Evolutionary conservation across 2,329 filamentous ascomycete genomes (phyloP), one percentile per base, ranked within the genome.

Genomic region (Ascochyta fabae): DNA sequence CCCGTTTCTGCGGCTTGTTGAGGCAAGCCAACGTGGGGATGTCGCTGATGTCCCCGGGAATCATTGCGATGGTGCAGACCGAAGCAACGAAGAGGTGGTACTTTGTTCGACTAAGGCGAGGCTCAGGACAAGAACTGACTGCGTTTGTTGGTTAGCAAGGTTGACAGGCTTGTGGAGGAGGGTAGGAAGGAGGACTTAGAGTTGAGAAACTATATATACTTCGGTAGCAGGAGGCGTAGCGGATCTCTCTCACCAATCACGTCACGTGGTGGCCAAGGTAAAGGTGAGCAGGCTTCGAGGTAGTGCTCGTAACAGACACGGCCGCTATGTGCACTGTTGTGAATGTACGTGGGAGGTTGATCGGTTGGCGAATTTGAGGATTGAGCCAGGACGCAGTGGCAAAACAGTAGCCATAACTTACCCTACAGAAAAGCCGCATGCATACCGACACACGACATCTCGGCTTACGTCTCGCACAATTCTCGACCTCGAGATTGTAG

Each of bases 1-100:
- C 65, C 16, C 71, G 68, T 46, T 66, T 67, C 44, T 75, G 71
- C 0, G 67, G 38, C 46, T 61, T 58, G 24, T 67, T 73, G 38
- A 74, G 60, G 31, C 59, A 52, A 4, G 47, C 44, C 53, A 67
- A 49, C 23, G 59, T 63, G 6, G 60, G 63, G 6, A 61, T 54
- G 10, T 59, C 56, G n/a, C 59, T 53, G 53, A 65, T 59, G 29
- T 51, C 39, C 38, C 33, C 44, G 2, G 48, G 33, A 1, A 47
- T 55, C 46, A 46, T 49, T 16, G 33, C 36, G 16, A 16, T 16
- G 16, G 16, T 16, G 16, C 16, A 16, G 16, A 16, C 16, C 16
- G 35, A 16, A 3, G 35, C 16, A 22, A 22, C 13, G 2, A 13
- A n/a, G n/a, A 12, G 15, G 10, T n/a, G 4, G 15, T 34, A 13